Evolutionary conservation across 805 yeast species (phyloP), one percentile per base, ranked within the genome.

Genomic region (Lipomyces orientalis): DNA sequence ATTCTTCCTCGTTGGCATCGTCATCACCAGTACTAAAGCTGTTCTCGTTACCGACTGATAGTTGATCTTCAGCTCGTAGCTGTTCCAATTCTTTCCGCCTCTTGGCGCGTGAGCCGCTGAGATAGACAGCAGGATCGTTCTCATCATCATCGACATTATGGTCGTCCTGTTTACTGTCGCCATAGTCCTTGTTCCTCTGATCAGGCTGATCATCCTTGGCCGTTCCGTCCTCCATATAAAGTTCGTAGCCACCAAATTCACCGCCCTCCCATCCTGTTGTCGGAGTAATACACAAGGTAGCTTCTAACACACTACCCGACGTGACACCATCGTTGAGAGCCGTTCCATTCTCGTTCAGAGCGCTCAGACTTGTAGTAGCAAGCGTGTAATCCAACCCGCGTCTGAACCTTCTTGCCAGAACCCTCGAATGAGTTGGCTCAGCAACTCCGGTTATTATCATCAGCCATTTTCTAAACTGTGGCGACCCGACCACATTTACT

Each of bases 371-470:
- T 1, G 86, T 80, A 0, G 98, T 91, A 0, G 99, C 99, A 57
- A 95, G 80, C 2, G 94, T 93, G 78, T 91, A 95, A 77, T 95
- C 99, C 35, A 86, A 88, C 2, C 98, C 99, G 0, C 97, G 99
- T 74, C 99, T 86, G 80, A 95, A 95, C 70, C 98, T 83, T 75
- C 99, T 85, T 7, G 91, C 85, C 33, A 93, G 76, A 1, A 90
- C 80, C 72, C 89, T 91, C 70, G 90, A 90, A 60, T 88, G 84
- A 2, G 87, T 79, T 8, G 90, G 87, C 1, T 84, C 78, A 7
- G 33, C 65, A 64, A 92, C 75, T 16, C 87, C 84, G 0, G 97
- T 90, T 2, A 93, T 76, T 1, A 79, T 66, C 25, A 81, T 79
- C 58, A 95, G 76, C 89, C 95, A 93, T 76, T 88, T 88, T 58